Base-by-base conservation (phyloP, 768 basidiomycete species). In the Chalciporus piperatus region DNA sequence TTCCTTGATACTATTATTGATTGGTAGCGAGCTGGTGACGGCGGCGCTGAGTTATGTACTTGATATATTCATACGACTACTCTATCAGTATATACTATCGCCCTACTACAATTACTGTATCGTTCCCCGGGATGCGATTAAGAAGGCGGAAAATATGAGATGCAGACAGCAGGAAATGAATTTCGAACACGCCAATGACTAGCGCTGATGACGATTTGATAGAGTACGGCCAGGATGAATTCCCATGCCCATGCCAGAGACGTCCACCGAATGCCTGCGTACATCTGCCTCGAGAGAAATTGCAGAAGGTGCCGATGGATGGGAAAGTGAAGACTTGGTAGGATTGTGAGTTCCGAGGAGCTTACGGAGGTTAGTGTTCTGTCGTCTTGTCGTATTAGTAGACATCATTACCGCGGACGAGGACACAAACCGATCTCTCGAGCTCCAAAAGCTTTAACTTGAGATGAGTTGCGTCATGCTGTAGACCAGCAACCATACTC, bases 401-500 rank as follows among this genome's bases (percentile, higher is more conserved):
- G 25, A 4, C 7, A 13, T 11, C 19, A 1, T 11, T 6, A 17
- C 3, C 14, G 70, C 40, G 32, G 41, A 30, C n/a, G 19, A 32
- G 16, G 37, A 20, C 30, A 41, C 50, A 14, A 57, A 88, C 87
- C 17, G 84, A 79, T 55, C 86, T 78, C 60, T 88, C 78, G 22
- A 89, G 72, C 59, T 89, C 86, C 40, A 87, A 73, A 27, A 88
- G 71, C 55, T 84, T 85, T 43, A 87, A 66, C 49, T 81, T 82
- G 16, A 78, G 67, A 3, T 82, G 70, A 1, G 80, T 76, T 4
- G 78, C 74, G 54, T 89, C 87, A 60, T 84, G 77, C 45, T 87
- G 83, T 6, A 89, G 74, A 22, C 83, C 83, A 0, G 85, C 75
- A 4, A 89, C 82, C 81, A 87, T 87, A 56, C 85, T 86, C 87